Evolutionary conservation across 2,329 filamentous ascomycete genomes (phyloP).

Genomic region (Cladosporium austrohemisphaericum): DNA sequence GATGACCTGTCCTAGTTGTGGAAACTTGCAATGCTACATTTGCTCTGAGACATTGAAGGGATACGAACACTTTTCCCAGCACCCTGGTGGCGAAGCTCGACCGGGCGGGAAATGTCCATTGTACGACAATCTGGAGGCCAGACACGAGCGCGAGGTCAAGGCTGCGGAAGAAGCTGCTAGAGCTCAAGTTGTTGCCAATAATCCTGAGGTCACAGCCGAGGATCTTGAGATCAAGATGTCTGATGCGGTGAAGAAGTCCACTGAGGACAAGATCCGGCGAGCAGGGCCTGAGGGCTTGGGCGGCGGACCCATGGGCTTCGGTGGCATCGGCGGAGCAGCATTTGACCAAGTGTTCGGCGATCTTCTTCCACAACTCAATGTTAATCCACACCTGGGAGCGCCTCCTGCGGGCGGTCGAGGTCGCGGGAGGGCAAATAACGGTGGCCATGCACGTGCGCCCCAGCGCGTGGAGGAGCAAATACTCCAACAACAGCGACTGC

Average conservation of each 20-base stretch:
- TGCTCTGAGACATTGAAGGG: slow-evolving; percentile 62
- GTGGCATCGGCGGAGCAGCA: neutral
- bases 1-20: slow-evolving; percentile 66
- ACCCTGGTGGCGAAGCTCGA: slow-evolving; percentile 36
- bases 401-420: no score
- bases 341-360: neutral
- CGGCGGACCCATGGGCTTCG: neutral
- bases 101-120: slow-evolving; percentile 56
- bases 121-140: slow-evolving; percentile 58
- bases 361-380: no score
- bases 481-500: neutral
- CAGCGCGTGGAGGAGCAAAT: neutral
- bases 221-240: slow-evolving; percentile 59
- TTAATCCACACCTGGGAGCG: no score
- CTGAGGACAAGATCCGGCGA: neutral
- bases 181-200: slow-evolving; percentile 52
- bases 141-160: slow-evolving; percentile 61
- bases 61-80: slow-evolving; percentile 69
- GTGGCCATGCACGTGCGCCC: neutral
- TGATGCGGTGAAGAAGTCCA: slow-evolving; percentile 30
- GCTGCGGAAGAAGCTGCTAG: slow-evolving; percentile 58
- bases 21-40: slow-evolving; percentile 60
- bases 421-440: no score
- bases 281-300: slow-evolving; percentile 10
- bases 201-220: slow-evolving; percentile 59